Evolutionary conservation across 2,329 filamentous ascomycete species (phyloP).

Genomic region (Leptographium flavum): DNA sequence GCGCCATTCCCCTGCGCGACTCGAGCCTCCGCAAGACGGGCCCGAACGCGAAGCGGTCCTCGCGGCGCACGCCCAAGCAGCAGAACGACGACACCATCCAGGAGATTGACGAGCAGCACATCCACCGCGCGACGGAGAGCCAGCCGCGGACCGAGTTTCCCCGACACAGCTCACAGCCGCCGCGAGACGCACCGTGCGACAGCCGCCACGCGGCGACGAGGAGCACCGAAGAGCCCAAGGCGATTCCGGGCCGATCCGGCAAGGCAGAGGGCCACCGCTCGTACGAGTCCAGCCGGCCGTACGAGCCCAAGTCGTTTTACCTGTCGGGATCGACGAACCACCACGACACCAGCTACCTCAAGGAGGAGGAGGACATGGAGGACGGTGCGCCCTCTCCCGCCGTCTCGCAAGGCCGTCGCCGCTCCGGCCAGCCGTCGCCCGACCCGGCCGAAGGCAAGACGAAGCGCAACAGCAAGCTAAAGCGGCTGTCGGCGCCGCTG

Average conservation of each 20-base stretch:
- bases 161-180: background rate
- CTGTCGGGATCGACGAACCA: background rate
- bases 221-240: background rate
- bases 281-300: background rate
- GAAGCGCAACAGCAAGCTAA: constrained; percentile 42
- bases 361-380: constrained; percentile 25
- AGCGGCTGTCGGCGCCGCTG: constrained; percentile 38
- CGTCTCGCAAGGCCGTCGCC: constrained; percentile 43
- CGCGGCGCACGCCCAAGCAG: constrained; percentile 32
- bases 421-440: constrained; percentile 34
- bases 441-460: constrained; percentile 27
- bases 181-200: background rate
- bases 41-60: constrained; percentile 36
- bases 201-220: background rate
- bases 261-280: background rate
- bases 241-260: constrained; percentile 1
- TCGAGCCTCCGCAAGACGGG: constrained; percentile 51
- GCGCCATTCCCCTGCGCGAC: constrained; percentile 50
- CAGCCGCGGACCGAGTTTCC: background rate
- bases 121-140: background rate
- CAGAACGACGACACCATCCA: constrained; percentile 31
- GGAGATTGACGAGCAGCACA: constrained; percentile 11
- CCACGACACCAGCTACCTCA: background rate
- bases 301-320: constrained; percentile 3
- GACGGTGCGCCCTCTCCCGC: constrained; percentile 59